Percentiles rank a stretch among this genome's conserved stretches.
Conservation (phyloP, 805 yeast genomes). For the Suhomyces sp. region DNA sequence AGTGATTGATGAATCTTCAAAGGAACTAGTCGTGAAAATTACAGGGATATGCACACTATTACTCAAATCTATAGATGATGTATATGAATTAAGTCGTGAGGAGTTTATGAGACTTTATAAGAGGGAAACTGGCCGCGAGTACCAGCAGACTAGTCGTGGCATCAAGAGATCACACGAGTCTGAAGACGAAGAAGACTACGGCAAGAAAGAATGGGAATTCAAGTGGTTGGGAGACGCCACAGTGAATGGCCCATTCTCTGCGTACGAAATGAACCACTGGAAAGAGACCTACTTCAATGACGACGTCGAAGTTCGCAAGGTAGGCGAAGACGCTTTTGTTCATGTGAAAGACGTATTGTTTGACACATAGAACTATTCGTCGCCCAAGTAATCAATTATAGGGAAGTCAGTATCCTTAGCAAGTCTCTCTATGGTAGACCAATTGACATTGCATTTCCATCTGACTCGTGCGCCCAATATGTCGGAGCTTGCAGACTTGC, state of each 20-base stretch:
- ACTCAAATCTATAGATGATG: conserved; percentile 38
- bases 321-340: conserved; percentile 21
- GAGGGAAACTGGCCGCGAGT: conserved; percentile 41
- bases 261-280: conserved; percentile 59
- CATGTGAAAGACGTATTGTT: conserved; percentile 25
- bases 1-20: not conserved
- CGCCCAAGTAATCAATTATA: conserved; percentile 53
- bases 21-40: conserved; percentile 25
- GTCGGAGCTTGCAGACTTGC: conserved; percentile 46
- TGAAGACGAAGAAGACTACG: conserved; percentile 18
- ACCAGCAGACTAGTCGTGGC: conserved; percentile 14
- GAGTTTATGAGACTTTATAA: conserved; percentile 47
- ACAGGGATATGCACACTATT: conserved; percentile 51
- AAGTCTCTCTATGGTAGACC: conserved; percentile 58
- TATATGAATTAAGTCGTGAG: conserved; percentile 57
- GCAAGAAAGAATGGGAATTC: conserved; percentile 46
- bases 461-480: conserved; percentile 63
- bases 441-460: conserved; percentile 77
- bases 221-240: conserved; percentile 43
- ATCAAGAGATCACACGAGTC: conserved; percentile 22
- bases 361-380: not conserved
- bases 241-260: conserved; percentile 49
- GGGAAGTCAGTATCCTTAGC: conserved; percentile 66
- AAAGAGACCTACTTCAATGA: conserved; percentile 46
- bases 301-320: conserved; percentile 41